These are phyloP conservation scores for Viridothelium virens DNA, from an alignment of 495 filamentous ascomycete species.

Conservation along the genomic window DNA sequence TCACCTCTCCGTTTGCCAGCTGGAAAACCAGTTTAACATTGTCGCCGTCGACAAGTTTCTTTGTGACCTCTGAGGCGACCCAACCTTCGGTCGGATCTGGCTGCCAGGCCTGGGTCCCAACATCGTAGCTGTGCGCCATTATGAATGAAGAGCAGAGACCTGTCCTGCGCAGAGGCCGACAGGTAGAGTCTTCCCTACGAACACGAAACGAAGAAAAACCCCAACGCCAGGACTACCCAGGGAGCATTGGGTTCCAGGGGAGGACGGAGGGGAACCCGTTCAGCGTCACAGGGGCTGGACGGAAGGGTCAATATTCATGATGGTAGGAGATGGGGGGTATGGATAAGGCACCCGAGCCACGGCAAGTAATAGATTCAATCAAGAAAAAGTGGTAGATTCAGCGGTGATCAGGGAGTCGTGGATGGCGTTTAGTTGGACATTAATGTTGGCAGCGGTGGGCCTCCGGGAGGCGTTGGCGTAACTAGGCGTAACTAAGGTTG, in stretches of 20 bases:
- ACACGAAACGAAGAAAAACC: not conserved
- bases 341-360: not conserved
- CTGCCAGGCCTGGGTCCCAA: conserved; percentile 97
- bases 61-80: conserved; percentile 89
- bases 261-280: not conserved
- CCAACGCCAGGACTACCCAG: not conserved
- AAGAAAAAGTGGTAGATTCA: not conserved
- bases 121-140: conserved; percentile 96
- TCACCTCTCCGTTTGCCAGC: conserved; percentile 89
- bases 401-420: conserved; percentile 3
- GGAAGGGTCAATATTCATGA: not conserved
- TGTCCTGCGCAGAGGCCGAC: not conserved
- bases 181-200: not conserved
- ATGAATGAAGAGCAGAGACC: conserved; percentile 13
- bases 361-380: not conserved
- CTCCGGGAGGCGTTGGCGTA: not conserved
- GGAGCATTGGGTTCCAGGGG: not conserved
- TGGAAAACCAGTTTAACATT: conserved; percentile 80
- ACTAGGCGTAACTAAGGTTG: too few relatives aligned
- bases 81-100: conserved; percentile 91
- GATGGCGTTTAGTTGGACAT: conserved; percentile 7
- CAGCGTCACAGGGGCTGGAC: not conserved
- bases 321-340: conserved; percentile 4
- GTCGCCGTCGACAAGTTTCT: conserved; percentile 74
- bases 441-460: conserved; percentile 5